Evolutionary conservation across 768 basidiomycete genomes (phyloP), one percentile per base, ranked within the genome.

Genomic region (Suillus americanus): DNA sequence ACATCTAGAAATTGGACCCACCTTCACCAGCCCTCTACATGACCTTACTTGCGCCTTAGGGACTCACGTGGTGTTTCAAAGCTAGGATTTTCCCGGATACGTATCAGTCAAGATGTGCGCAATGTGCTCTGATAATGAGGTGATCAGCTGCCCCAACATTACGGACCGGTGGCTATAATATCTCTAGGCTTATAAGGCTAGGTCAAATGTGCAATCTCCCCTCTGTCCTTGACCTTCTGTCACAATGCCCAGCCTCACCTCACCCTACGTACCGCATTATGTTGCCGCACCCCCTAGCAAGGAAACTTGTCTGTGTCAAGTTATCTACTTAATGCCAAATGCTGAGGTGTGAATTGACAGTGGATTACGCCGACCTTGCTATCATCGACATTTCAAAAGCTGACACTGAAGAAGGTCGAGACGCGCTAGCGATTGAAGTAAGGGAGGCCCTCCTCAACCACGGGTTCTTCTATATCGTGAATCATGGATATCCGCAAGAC

Each of bases 361-460:
- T 82, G 71, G 78, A 81, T 25, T 82, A 76, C 70, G 86, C 83
- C 3, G 82, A 86, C 46, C 79, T 89, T 16, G 77, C 83, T 1
- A 76, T 83, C 60, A 80, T 88, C 60, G 86, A 88, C 66, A 68
- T 88, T 18, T 76, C 84, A 12, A 74, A 77, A 57, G 78, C 76
- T 1, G 60, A 65, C 1, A 83, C 77, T 13, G 66, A 70, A 0
- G 79, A 82, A 63, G 81, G 76, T 5, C 79, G 81, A 12, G 66
- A 69, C 0, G 68, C 68, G 33, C 71, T 87, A 1, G 79, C 80
- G 0, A 60, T 68, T 7, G 77, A 83, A 66, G 77, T 83, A 5
- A 75, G 73, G 25, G 77, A 83, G 56, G 85, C 86, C 2, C 79
- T 87, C 76, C 73, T 75, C 57, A 77, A 72, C 8, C 73, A 76